A percentile compares a stretch with the other conserved stretches of the same genome.
These are phyloP conservation scores for Aurantiochytrium sp. DNA, from an alignment of 108 stramenopile species.

Conservation along the genomic window DNA sequence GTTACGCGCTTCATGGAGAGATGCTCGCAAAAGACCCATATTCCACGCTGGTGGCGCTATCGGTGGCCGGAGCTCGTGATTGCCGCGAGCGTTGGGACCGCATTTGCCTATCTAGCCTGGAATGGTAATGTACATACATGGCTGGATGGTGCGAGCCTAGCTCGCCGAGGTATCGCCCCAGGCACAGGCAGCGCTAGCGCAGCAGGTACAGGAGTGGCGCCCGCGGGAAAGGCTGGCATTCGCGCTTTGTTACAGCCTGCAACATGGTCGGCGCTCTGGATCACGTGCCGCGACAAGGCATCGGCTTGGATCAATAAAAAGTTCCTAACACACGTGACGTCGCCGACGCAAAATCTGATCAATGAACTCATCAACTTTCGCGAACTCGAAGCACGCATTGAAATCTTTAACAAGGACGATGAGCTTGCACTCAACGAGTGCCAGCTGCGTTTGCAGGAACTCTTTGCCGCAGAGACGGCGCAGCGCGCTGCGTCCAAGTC, in stretches of 20 bases:
- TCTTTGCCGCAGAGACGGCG: neutral
- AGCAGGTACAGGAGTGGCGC: too few relatives aligned
- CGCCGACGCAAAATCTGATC: neutral
- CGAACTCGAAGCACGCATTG: neutral
- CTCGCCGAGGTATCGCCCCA: neutral
- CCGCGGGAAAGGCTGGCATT: neutral
- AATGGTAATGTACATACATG: neutral
- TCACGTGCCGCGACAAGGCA: neutral
- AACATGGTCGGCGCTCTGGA: neutral
- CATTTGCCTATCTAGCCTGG: neutral
- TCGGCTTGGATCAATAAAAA: neutral
- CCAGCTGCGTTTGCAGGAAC: neutral
- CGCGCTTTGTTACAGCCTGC: neutral
- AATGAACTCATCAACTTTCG: conserved; percentile 4
- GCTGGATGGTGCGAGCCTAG: neutral
- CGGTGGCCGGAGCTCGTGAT: neutral
- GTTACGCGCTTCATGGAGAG: neutral
- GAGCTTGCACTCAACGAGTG: neutral
- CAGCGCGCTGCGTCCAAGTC: neutral
- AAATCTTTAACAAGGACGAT: neutral
- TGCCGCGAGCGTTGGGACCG: neutral
- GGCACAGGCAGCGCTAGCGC: neutral
- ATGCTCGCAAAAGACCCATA: neutral
- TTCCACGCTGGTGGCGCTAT: neutral
- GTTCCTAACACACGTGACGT: neutral